Evolutionary conservation across 2,329 filamentous ascomycete genomes (phyloP), one percentile per base, ranked within the genome.

Genomic region (Paramyrothecium roridum): DNA sequence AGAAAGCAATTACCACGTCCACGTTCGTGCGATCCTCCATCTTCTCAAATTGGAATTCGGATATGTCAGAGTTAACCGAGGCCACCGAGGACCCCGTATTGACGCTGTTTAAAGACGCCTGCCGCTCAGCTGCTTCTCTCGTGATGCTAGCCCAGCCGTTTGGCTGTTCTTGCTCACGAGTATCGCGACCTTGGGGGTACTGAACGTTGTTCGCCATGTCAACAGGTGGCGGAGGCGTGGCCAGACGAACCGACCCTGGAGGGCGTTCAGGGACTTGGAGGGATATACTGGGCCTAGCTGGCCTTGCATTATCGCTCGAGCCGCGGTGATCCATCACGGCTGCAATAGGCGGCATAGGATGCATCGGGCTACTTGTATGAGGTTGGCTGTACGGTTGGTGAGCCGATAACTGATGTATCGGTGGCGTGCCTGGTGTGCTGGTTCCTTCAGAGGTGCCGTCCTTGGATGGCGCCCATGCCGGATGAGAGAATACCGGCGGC

Each of bases 401-500:
- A 16, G 37, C 37, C n/a, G 37, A 19, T 19, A 16, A 6, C n/a
- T 16, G n/a, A 43, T 43, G 37, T 13, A 43, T 13, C 3, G 37
- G 37, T 13, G 37, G 37, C n/a, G 37, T 43, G n/a, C 37, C 46
- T 10, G 55, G 46, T 19, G 53, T 67, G 65, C 46, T 69, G 68
- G n/a, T 68, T 66, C 48, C 70, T 76, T 80, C 40, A 71, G 76
- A 48, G 70, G 56, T 54, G 37, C 56, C 52, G 20, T 60, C 55
- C 71, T 30, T 83, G 81, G 59, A 84, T 85, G 16, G 82, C 84
- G 3, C 52, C 65, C 65, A 69, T 10, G 71, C 63, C 12, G 87
- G 86, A 89, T 89, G 0, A 88, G 87, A 4, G 85, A 86, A 61
- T 86, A 90, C 12, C 10, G 30, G 49, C 1, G 88, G 85, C 0